Evolutionary conservation across 2,329 filamentous ascomycete genomes (phyloP).

Genomic region (Exophiala spinifera): DNA sequence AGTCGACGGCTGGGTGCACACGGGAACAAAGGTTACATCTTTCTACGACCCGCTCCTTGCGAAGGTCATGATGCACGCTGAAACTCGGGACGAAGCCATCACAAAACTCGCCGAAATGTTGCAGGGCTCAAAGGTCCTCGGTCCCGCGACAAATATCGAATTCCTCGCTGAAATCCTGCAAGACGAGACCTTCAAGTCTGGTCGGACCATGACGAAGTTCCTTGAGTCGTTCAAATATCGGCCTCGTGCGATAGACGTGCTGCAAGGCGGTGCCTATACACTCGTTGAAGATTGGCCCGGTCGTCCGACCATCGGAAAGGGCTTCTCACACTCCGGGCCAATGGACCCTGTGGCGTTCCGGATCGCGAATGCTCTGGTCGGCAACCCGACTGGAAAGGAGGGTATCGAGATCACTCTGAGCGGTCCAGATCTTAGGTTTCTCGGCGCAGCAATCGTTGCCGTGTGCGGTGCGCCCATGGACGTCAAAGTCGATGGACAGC

Average conservation of each 20-base stretch:
- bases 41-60: constrained; percentile 59
- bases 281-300: constrained; percentile 59
- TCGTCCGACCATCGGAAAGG: constrained; percentile 55
- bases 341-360: constrained; percentile 61
- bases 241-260: constrained; percentile 54
- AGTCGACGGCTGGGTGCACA: constrained; percentile 63
- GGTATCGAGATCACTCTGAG: constrained; percentile 59
- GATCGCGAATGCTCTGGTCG: constrained; percentile 59
- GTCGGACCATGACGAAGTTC: constrained; percentile 57
- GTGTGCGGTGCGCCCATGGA: constrained; percentile 57
- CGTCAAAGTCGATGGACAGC: constrained; percentile 48
- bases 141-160: constrained; percentile 57
- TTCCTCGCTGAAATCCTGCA: constrained; percentile 53
- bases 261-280: constrained; percentile 57
- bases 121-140: constrained; percentile 47
- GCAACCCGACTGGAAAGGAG: constrained; percentile 53
- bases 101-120: constrained; percentile 45
- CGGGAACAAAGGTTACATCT: constrained; percentile 55
- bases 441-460: constrained; percentile 53
- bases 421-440: constrained; percentile 58
- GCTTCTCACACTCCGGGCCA: constrained; percentile 58
- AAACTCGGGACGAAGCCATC: constrained; percentile 43
- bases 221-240: constrained; percentile 50
- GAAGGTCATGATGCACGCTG: constrained; percentile 56
- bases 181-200: constrained; percentile 45